Base-by-base conservation (phyloP, 371 early-diverging fungal genomes). In the Fennellomyces sp. region DNA sequence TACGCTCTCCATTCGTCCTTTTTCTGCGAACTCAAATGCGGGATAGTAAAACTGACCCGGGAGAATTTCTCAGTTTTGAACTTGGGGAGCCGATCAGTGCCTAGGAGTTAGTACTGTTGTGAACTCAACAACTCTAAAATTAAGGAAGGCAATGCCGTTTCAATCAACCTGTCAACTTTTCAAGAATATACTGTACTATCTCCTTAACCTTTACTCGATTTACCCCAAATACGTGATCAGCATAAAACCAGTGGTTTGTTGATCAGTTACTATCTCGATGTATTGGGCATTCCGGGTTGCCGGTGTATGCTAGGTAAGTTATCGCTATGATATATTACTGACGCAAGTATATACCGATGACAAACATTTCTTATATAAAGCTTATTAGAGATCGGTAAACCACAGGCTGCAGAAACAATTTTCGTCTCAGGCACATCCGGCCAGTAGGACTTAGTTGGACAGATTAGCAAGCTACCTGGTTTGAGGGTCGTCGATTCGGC, bases 401-500 rank as follows among this genome's bases (percentile, higher is more conserved):
- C 79, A 23, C 69, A 80, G 59, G 42, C 58, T 11, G 82, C 80
- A 7, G 80, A 84, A 51, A 83, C 82, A 0, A 49, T 85, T 17
- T 85, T 73, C 28, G 68, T 83, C 11, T 76, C 78, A 2, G 78
- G 82, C n/a, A 83, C 83, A 17, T 64, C 83, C 1, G 83, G 83
- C 60, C 78, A n/a, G 83, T 82, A 2, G 85, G 85, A 28, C 83
- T 41, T 85, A 15, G 85, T 82, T 33, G n/a, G n/a, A n/a, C 89
- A 92, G 68, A 73, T 94, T 23, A 90, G 85, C 61, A 91, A 91
- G 66, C 78, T 75, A 21, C 65, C 76, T 12, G 91, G 91, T 8
- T 69, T 84, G 30, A 75, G 69, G 15, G 94, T 94, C n/a, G 83
- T 92, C 33, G 94, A 92, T 25, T 82, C 83, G 3, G 92, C 92